A percentile compares a stretch with the other conserved stretches of the same genome.
phyloP scores from a whole-genome alignment of 108 stramenopile genomes.

The Fragilaria radians region DNA sequence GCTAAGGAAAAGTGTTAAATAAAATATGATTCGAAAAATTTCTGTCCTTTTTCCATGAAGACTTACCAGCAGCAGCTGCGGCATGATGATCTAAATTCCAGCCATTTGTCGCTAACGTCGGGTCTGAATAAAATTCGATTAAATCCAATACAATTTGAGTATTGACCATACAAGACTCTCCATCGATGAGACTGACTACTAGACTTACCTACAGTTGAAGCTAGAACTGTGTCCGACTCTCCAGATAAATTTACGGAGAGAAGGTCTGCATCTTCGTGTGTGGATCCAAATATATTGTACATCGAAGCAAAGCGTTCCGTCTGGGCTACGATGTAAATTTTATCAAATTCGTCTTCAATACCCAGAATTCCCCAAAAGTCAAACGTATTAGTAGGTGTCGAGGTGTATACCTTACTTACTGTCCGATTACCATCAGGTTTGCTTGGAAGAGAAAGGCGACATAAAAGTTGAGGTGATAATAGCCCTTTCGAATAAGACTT shows the following conservation, averaged over 20 bases:
- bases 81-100: not conserved
- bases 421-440: conserved; percentile 2
- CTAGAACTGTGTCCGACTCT: conserved; percentile 15
- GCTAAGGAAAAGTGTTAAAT: conserved; percentile 9
- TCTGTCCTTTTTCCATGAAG: no score
- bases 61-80: conserved; percentile 10
- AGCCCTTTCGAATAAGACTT: conserved; percentile 68
- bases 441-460: conserved; percentile 49
- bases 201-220: conserved; percentile 12
- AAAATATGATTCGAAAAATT: no score
- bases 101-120: not conserved
- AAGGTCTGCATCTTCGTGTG: conserved; percentile 9
- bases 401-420: no score
- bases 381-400: conserved; percentile 3
- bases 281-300: conserved; percentile 41
- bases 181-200: no score
- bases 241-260: conserved; percentile 2
- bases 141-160: no score
- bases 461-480: conserved; percentile 54
- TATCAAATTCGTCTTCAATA: conserved; percentile 70
- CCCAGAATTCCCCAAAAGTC: conserved; percentile 73
- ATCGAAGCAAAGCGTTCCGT: conserved; percentile 60
- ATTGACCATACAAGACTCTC: no score
- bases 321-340: conserved; percentile 64
- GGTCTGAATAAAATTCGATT: no score